These are phyloP conservation scores for Atkinsonella hypoxylon DNA, from an alignment of 2,329 filamentous ascomycete genomes.

Conservation along the genomic window DNA sequence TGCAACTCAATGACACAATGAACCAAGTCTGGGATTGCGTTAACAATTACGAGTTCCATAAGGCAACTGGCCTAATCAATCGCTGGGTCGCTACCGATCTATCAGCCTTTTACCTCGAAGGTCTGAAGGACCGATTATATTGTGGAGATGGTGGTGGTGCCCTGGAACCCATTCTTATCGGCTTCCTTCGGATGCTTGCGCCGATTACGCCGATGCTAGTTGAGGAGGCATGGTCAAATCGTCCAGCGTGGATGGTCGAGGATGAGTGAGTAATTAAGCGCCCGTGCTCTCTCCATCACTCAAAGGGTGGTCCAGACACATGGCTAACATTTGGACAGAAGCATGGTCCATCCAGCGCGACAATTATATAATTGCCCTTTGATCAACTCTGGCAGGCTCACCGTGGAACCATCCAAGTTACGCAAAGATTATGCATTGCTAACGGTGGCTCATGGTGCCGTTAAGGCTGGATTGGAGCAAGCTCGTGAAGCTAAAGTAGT, in stretches of 20 bases:
- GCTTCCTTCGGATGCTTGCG: constrained; percentile 65
- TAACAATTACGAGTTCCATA: constrained; percentile 69
- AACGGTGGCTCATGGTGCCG: constrained; percentile 46
- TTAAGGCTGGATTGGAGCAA: constrained; percentile 65
- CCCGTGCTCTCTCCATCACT: constrained; percentile 7
- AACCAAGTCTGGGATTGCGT: constrained; percentile 53
- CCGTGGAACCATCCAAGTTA: constrained; percentile 24
- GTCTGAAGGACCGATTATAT: constrained; percentile 84
- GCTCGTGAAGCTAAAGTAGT: constrained; percentile 60
- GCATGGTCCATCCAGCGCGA: constrained; percentile 27
- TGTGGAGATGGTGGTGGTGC: constrained; percentile 60
- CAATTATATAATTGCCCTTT: constrained; percentile 35
- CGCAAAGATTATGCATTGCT: constrained; percentile 34
- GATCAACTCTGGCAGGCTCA: constrained; percentile 27
- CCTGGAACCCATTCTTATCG: constrained; percentile 54
- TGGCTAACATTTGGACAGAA: constrained; percentile 9
- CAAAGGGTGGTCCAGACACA: too few relatives aligned
- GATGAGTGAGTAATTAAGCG: constrained; percentile 24
- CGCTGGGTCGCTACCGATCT: constrained; percentile 73
- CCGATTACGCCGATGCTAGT: constrained; percentile 75
- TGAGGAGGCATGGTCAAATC: constrained; percentile 77
- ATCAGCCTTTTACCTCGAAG: constrained; percentile 89
- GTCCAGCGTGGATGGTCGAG: constrained; percentile 50
- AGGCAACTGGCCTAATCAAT: constrained; percentile 60
- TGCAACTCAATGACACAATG: constrained; percentile 59